Percentiles rank a stretch among this genome's conserved stretches.
These are phyloP conservation scores for Pyrenula massariospora DNA, from an alignment of 495 filamentous ascomycete species.

Conservation along the genomic window DNA sequence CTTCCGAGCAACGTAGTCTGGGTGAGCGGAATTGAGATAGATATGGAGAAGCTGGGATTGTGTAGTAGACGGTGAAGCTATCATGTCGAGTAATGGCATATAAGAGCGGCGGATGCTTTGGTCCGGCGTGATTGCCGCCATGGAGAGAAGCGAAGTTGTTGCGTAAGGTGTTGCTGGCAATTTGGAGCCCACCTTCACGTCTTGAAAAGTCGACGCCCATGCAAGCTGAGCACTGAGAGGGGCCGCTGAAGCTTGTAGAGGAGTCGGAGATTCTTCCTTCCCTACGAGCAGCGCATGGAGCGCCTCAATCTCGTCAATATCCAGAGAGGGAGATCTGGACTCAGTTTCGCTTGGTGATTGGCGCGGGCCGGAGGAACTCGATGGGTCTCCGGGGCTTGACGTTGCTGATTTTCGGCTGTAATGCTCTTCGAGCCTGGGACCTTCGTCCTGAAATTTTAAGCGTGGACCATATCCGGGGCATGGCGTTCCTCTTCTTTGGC, in stretches of 20 bases:
- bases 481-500: constrained; percentile 11
- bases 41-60: not conserved
- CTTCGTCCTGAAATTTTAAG: constrained; percentile 14
- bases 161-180: not conserved
- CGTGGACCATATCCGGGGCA: constrained; percentile 14
- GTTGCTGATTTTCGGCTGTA: constrained; percentile 2
- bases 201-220: not conserved
- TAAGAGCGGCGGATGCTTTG: not conserved
- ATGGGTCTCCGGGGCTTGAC: not conserved
- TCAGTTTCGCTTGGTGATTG: not conserved
- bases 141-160: not conserved
- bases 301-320: not conserved
- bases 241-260: not conserved
- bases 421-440: constrained; percentile 12
- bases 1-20: not conserved
- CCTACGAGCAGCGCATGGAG: not conserved
- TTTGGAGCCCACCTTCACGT: not conserved
- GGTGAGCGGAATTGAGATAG: not conserved
- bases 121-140: not conserved
- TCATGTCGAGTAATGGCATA: not conserved
- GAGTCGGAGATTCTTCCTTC: not conserved
- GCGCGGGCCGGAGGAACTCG: not conserved
- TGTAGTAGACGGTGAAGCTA: not conserved
- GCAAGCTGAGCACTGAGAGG: not conserved
- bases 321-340: not conserved